Base-by-base conservation (phyloP, 208 protist species). In the Trypanosoma mega region DNA sequence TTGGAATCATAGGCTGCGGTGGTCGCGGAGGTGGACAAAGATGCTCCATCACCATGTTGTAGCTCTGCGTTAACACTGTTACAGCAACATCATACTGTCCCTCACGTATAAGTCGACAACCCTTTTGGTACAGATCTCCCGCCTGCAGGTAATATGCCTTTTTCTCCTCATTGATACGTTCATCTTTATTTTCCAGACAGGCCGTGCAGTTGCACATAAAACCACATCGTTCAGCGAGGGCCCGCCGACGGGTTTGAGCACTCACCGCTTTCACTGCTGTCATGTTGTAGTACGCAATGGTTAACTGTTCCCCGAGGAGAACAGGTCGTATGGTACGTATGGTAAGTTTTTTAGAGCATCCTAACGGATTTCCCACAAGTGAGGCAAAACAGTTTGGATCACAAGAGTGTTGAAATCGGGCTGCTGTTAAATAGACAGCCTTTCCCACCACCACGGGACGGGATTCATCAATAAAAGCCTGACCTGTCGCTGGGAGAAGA, bases 41-140 rank as follows among this genome's bases (percentile, higher is more conserved):
- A 34, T 92, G 75, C 39, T 84, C 80, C 82, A 92, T 88, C 33
- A 85, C 75, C 31, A 94, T 81, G 52, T 89, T 79, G 60, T 92
- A 92, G 57, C 85, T 92, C 67, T 94, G 88, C 61, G 82, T 64
- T 27, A 94, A 65, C 39, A 92, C 88, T n/a, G 74, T 87, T 34
- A 92, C 82, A 2, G 85, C 90, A 11, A 81, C 78, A 24, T 72
- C 68, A 52, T 83, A 83, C 39, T 92, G 59, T 11, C 85, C 75
- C 59, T 96, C 85, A 27, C 85, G 83, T 14, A 92, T 78, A 23
- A 96, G 55, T 9, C 82, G 82, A 43, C 79, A 77, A 1, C 90
- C 90, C 51, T 96, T 96, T 58, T 96, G 90, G 58, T 96, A 96
- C 64, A 91, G 91, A 66, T 93, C 86, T 14, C 85, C 63, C 6